Conservation (phyloP, 2,329 filamentous ascomycete species). For the Chlorencoelia australis region DNA sequence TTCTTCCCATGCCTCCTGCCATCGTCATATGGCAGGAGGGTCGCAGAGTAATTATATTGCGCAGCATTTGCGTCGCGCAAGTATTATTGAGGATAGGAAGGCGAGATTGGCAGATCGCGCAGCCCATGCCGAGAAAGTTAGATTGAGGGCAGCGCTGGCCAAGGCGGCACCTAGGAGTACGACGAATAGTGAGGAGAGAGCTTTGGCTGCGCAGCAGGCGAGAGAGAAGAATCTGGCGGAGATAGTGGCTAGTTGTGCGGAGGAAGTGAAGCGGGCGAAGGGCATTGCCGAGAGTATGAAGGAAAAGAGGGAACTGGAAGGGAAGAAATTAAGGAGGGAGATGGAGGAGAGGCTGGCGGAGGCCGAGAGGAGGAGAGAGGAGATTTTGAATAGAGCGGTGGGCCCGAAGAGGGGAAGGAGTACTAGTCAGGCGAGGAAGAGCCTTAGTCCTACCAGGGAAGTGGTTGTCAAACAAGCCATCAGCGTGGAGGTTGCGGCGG, state of each 20-base stretch:
- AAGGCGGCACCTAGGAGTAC: slow-evolving; percentile 58
- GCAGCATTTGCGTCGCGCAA: slow-evolving; percentile 68
- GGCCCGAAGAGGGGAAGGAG: slow-evolving; percentile 42
- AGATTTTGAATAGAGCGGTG: slow-evolving; percentile 45
- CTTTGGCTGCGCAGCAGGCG: slow-evolving; percentile 66
- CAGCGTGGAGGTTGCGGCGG: slow-evolving; percentile 51
- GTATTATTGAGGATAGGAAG: slow-evolving; percentile 72
- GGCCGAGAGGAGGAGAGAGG: slow-evolving; percentile 60
- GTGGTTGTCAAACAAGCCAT: slow-evolving; percentile 30
- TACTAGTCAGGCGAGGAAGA: slow-evolving; percentile 43
- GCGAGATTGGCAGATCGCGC: slow-evolving; percentile 71
- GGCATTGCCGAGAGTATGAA: slow-evolving; percentile 75
- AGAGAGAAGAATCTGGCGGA: slow-evolving; percentile 73
- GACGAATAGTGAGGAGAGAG: slow-evolving; percentile 63
- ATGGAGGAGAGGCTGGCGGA: slow-evolving; percentile 75
- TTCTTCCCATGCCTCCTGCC: slow-evolving; percentile 33
- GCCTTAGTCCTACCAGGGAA: slow-evolving; percentile 38
- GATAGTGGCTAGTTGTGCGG: slow-evolving; percentile 70
- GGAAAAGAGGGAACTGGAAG: slow-evolving; percentile 66
- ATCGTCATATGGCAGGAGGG: slow-evolving; percentile 27
- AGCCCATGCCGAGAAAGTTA: slow-evolving; percentile 75
- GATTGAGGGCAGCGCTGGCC: slow-evolving; percentile 61
- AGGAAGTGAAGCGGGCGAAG: slow-evolving; percentile 75
- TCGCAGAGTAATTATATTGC: slow-evolving; percentile 69
- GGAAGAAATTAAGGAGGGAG: slow-evolving; percentile 57